phyloP scores from a whole-genome alignment of 2,329 filamentous ascomycete genomes.

The Dactylellina parvicollis region DNA sequence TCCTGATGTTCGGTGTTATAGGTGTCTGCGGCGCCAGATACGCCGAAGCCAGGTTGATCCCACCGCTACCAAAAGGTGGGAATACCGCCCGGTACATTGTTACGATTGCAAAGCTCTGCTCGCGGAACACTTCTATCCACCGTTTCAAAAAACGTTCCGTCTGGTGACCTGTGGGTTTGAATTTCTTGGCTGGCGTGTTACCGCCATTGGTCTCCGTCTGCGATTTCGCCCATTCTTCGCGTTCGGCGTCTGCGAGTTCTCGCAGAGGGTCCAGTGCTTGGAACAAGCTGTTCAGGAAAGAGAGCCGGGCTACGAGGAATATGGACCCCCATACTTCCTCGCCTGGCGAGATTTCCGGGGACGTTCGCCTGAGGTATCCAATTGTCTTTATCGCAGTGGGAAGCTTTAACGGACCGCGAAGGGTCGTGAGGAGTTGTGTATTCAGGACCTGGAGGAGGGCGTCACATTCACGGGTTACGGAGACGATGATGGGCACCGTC shows the following conservation, averaged over 20 bases:
- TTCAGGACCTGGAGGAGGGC: constrained; percentile 89
- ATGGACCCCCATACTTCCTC: constrained; percentile 66
- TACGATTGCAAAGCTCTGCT: constrained; percentile 95
- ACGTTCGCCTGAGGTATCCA: constrained; percentile 86
- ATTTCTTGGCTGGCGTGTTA: constrained; percentile 25
- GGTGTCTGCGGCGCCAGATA: constrained; percentile 46
- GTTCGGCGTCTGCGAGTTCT: constrained; percentile 84
- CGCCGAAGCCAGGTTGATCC: constrained; percentile 21
- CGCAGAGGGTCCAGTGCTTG: constrained; percentile 84
- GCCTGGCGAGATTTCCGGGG: constrained; percentile 70
- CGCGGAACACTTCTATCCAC: constrained; percentile 96
- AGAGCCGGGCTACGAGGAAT: constrained; percentile 85
- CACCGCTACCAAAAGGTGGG: constrained; percentile 61
- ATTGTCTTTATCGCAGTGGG: constrained; percentile 90
- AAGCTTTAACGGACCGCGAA: constrained; percentile 84
- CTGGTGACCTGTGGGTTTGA: constrained; percentile 73
- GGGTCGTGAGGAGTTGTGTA: constrained; percentile 78
- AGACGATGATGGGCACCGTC: constrained; percentile 76
- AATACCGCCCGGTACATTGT: constrained; percentile 95
- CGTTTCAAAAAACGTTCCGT: constrained; percentile 93
- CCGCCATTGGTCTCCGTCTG: constrained; percentile 63
- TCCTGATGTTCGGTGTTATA: constrained; percentile 31
- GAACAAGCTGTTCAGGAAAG: constrained; percentile 80
- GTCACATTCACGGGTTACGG: constrained; percentile 80
- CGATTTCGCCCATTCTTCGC: constrained; percentile 57